These are phyloP conservation scores for Ramaria rubella DNA, from an alignment of 768 basidiomycete genomes.

Conservation along the genomic window DNA sequence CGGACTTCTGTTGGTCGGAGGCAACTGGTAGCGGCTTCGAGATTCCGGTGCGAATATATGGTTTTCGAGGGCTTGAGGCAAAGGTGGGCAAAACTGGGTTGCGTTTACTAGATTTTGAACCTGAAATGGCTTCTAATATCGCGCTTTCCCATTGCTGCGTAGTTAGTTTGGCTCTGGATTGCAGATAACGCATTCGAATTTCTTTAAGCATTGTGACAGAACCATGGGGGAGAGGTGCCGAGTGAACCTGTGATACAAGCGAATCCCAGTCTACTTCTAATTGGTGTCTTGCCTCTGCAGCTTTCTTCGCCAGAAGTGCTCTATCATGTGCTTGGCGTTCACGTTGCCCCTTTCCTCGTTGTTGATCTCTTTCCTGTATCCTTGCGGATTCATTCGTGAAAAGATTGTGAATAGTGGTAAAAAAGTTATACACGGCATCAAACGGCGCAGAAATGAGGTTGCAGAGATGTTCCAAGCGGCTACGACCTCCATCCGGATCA, in stretches of 20 bases:
- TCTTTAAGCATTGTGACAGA: constrained; percentile 45
- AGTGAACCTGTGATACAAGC: constrained; percentile 49
- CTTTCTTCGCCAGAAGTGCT: constrained; percentile 53
- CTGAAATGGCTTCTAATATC: constrained; percentile 41
- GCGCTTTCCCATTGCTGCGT: constrained; percentile 57
- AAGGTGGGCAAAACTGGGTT: constrained; percentile 29
- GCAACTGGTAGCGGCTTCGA: constrained; percentile 23
- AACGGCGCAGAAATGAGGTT: constrained; percentile 52
- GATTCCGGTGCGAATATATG: background rate
- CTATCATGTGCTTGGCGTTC: constrained; percentile 39
- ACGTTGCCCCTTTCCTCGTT: constrained; percentile 18
- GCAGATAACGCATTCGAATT: constrained; percentile 51
- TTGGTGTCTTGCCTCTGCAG: constrained; percentile 49
- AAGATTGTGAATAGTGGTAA: constrained; percentile 32
- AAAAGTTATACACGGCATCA: constrained; percentile 40
- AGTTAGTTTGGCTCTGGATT: constrained; percentile 46
- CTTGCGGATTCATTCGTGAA: constrained; percentile 27
- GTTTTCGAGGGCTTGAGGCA: constrained; percentile 40
- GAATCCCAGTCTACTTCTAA: constrained; percentile 62
- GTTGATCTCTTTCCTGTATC: constrained; percentile 20
- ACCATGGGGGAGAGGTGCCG: constrained; percentile 39
- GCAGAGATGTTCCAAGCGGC: constrained; percentile 40
- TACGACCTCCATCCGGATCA: constrained; percentile 35
- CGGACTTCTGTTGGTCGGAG: constrained; percentile 42
- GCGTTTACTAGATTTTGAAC: too few relatives aligned